Conservation (phyloP, 2,329 filamentous ascomycete genomes). For the Ambrosiella cleistominuta region DNA sequence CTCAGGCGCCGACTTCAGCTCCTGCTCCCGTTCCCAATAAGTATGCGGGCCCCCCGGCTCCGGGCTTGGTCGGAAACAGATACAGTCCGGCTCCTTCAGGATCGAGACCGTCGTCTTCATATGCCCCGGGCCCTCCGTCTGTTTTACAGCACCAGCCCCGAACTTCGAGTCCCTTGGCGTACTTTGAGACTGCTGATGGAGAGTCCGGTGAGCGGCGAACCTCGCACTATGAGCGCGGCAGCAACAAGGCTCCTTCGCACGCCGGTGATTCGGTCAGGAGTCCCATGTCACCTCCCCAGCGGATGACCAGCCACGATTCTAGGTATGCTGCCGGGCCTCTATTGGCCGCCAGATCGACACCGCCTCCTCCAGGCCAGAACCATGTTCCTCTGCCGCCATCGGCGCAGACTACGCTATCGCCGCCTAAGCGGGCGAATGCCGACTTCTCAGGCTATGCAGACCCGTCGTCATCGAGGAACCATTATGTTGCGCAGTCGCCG, state of each 20-base stretch:
- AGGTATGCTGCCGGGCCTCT: conserved; percentile 20
- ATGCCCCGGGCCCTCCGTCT: conserved; percentile 25
- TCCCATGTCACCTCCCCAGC: conserved; percentile 16
- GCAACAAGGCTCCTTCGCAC: conserved; percentile 1
- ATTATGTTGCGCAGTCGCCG: not conserved
- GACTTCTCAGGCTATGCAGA: conserved; percentile 24
- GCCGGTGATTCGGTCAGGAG: conserved; percentile 9
- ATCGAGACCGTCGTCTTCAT: conserved; percentile 27
- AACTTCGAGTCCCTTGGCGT: conserved; percentile 48
- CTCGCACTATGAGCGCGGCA: not conserved
- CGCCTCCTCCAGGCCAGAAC: conserved; percentile 29
- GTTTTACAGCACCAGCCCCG: conserved; percentile 41
- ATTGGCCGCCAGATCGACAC: conserved; percentile 25
- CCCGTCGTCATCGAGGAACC: conserved; percentile 5
- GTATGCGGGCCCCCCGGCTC: conserved; percentile 16
- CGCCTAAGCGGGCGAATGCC: conserved; percentile 35
- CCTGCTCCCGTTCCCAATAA: conserved; percentile 28
- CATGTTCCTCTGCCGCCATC: conserved; percentile 13
- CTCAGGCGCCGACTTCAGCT: conserved; percentile 37
- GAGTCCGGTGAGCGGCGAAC: conserved; percentile 15
- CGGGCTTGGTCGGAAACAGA: conserved; percentile 26
- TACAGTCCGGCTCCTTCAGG: conserved; percentile 33
- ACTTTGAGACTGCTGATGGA: conserved; percentile 38
- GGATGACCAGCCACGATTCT: conserved; percentile 18
- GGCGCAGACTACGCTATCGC: conserved; percentile 31